These are phyloP conservation scores for Protomyces inundatus DNA, from an alignment of 1,139 yeast genomes.

Conservation along the genomic window DNA sequence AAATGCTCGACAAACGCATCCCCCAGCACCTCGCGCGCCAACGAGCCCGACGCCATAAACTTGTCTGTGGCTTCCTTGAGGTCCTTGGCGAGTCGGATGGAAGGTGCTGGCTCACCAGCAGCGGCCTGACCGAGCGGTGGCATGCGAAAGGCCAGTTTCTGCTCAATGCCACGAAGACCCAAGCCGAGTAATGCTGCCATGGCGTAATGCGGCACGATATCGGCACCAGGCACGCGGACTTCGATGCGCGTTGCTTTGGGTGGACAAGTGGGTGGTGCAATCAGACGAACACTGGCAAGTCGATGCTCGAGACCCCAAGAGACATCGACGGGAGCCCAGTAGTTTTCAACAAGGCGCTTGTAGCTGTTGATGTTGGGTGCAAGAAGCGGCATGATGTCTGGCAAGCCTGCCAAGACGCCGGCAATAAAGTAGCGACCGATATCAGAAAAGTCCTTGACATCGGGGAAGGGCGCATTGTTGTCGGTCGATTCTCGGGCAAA, in stretches of 20 bases:
- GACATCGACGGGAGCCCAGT: conserved; percentile 41
- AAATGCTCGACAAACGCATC: conserved; percentile 41
- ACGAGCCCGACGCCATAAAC: conserved; percentile 35
- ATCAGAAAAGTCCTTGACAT: conserved; percentile 36
- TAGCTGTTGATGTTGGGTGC: conserved; percentile 39
- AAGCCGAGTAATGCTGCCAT: conserved; percentile 40
- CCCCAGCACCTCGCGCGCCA: conserved; percentile 40
- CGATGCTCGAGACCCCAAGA: conserved; percentile 43
- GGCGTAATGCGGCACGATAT: conserved; percentile 40
- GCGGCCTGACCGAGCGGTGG: conserved; percentile 38
- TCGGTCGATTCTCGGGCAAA: conserved; percentile 37
- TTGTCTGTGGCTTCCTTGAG: conserved; percentile 37
- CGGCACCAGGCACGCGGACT: conserved; percentile 43
- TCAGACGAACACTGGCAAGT: conserved; percentile 40
- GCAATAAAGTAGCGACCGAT: conserved; percentile 40
- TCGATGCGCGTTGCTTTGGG: conserved; percentile 38
- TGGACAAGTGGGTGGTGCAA: conserved; percentile 37
- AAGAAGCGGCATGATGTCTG: conserved; percentile 40
- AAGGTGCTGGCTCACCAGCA: conserved; percentile 24
- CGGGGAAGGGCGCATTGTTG: conserved; percentile 36
- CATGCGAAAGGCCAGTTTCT: conserved; percentile 35
- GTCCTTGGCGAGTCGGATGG: conserved; percentile 36
- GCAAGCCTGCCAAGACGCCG: conserved; percentile 39
- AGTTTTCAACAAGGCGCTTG: conserved; percentile 41
- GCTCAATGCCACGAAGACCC: conserved; percentile 39